These are phyloP conservation scores for Papilionanthe hybrid DNA, from an alignment of 116 monocot genomes.

Conservation along the genomic window DNA sequence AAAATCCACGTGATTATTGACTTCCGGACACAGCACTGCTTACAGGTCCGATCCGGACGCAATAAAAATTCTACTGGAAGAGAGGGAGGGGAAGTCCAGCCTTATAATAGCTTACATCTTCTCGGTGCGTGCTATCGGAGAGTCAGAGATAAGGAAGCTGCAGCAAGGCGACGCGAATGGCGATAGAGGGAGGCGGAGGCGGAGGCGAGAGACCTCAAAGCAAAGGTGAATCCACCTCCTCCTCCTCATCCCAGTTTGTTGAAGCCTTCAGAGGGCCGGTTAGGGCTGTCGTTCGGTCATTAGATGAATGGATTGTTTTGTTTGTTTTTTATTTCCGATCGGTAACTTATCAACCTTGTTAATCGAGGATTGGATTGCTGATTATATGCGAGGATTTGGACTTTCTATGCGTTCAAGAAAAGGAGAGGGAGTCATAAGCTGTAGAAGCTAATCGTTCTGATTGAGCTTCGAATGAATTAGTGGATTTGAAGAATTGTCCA, in stretches of 20 bases:
- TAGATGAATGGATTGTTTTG: background rate
- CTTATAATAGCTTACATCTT: no score
- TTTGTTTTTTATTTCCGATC: background rate
- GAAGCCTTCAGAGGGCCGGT: background rate
- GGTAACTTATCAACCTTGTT: background rate
- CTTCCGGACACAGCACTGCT: no score
- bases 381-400: background rate
- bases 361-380: background rate
- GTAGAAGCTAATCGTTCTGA: background rate
- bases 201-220: background rate
- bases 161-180: background rate
- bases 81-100: no score
- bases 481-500: no score
- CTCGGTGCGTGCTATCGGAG: background rate
- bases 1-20: no score
- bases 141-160: background rate
- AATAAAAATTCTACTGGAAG: no score
- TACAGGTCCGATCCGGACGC: no score
- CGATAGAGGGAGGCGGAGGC: background rate
- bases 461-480: no score
- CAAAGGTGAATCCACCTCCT: background rate
- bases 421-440: background rate
- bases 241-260: background rate
- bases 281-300: constrained; percentile 4
- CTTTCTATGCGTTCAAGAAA: background rate